Conservation (phyloP, 306 rosid species). For the Acacia confusa region DNA sequence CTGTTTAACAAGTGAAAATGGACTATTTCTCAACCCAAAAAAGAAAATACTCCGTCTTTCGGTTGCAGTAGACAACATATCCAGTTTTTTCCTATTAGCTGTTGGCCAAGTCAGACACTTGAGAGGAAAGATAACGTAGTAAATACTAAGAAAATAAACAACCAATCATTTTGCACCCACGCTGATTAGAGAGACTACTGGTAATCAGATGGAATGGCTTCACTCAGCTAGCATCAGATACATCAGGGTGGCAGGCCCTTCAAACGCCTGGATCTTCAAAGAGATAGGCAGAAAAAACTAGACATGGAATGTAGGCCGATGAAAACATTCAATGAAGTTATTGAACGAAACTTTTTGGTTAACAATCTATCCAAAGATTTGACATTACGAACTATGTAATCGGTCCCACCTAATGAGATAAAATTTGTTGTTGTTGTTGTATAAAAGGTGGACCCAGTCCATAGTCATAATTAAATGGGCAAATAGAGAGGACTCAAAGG, state of each 20-base stretch:
- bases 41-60: not conserved
- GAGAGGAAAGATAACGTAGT: conserved; percentile 3
- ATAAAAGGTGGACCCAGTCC: no score
- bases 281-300: no score
- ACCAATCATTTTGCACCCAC: not conserved
- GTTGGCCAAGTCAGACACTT: not conserved
- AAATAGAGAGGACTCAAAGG: no score
- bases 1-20: conserved; percentile 1
- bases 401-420: no score
- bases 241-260: conserved; percentile 45
- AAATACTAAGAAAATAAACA: not conserved
- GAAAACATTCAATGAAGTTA: no score
- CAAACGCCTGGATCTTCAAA: not conserved
- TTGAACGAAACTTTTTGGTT: no score
- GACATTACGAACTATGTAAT: no score
- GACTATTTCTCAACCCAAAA: not conserved
- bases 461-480: no score
- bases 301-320: no score
- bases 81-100: not conserved
- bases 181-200: no score
- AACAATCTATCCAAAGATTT: no score
- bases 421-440: no score
- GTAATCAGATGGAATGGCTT: not conserved
- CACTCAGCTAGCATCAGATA: conserved; percentile 61
- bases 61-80: not conserved